Base-by-base conservation (phyloP, 2,329 filamentous ascomycete genomes). In the Sporothrix pallida region DNA sequence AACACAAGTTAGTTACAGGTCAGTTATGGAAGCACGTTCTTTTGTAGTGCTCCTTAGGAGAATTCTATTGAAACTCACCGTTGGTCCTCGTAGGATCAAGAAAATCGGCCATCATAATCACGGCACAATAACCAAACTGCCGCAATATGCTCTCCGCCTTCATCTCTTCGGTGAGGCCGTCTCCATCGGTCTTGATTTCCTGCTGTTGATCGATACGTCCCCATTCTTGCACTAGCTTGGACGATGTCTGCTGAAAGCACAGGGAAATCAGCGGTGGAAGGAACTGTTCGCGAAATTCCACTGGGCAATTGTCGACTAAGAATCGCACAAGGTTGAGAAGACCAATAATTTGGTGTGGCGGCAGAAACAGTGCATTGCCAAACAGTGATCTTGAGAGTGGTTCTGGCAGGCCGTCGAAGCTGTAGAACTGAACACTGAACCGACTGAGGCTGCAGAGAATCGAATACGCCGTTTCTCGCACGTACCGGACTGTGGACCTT, bases 131-230 rank as follows among this genome's bases (percentile, higher is more conserved):
- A 0, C 95, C 98, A 69, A 98, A 87, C 80, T 98, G 94, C 23
- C 96, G 90, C 63, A 99, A 84, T 44, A 99, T 97, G 79, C 95
- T 98, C 81, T 99, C 96, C 7, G 93, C 91, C 82, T 98, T 97
- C 96, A 99, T 99, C 83, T 99, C 96, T 77, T 98, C 94, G 0
- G 93, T 93, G 71, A 99, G 84, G 74, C 93, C 93, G 72, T 95
- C 93, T 23, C 91, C 91, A 3, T 91, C 91, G 1, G 91, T 87
- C 58, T 88, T 87, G 13, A 90, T 84, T 23, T 84, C 84, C 77
- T 92, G 87, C 76, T 89, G 84, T 76, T 87, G 83, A 79, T 91
- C 89, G 74, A 98, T 89, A 76, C 89, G 89, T 75, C 91, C 89
- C 96, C 96, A 99, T 80, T 98, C 95, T 0, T 88, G 86, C 48